Conservation (phyloP, 441 rosid species). For the Macaranga tanarius region DNA sequence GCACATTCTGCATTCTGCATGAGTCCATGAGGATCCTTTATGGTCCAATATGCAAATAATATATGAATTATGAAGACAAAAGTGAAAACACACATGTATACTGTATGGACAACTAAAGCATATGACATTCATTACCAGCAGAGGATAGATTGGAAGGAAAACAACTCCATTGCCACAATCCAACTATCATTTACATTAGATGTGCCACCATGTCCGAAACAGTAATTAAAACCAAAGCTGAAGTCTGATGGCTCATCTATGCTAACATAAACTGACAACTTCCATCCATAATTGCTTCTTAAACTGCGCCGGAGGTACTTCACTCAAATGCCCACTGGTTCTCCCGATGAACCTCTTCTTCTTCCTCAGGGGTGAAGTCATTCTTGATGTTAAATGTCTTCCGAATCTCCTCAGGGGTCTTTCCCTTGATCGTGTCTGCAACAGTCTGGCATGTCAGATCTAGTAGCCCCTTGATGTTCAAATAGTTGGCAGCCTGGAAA, state of each 20-base stretch:
- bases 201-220: conserved; percentile 15
- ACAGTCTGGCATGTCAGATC: conserved; percentile 49
- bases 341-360: conserved; percentile 49
- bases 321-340: conserved; percentile 54
- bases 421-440: conserved; percentile 48
- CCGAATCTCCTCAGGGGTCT: conserved; percentile 43
- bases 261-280: conserved; percentile 10
- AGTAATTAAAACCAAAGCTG: background rate
- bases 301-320: background rate
- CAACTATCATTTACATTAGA: conserved; percentile 20
- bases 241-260: background rate
- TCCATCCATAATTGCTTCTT: background rate
- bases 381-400: conserved; percentile 39
- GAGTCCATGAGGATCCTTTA: no score
- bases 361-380: conserved; percentile 44
- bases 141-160: background rate
- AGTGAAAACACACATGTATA: no score
- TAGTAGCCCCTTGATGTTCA: conserved; percentile 44
- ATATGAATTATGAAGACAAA: no score
- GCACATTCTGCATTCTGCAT: no score
- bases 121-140: background rate
- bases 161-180: conserved; percentile 12
- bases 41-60: no score
- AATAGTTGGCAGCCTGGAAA: conserved; percentile 43
- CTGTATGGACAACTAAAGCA: background rate